Evolutionary conservation across 768 basidiomycete genomes (phyloP).

Genomic region (Pisolithus orientalis): DNA sequence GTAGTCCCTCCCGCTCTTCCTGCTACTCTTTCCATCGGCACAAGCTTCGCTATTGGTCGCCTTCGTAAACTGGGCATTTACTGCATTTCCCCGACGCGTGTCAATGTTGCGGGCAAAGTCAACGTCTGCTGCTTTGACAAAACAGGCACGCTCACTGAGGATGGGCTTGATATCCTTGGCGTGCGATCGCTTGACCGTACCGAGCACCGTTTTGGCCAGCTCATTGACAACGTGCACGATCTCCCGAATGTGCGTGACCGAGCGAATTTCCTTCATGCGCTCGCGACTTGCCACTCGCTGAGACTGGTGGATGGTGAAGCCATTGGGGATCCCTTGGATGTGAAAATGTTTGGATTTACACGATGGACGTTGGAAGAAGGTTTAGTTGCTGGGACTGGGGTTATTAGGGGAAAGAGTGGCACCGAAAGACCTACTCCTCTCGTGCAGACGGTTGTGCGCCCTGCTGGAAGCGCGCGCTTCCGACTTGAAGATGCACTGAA

Average conservation of each 20-base stretch:
- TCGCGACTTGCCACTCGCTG: slow-evolving; percentile 94
- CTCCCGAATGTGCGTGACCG: slow-evolving; percentile 67
- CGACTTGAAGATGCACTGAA: slow-evolving; percentile 90
- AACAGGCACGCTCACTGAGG: slow-evolving; percentile 97
- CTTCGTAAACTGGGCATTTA: slow-evolving; percentile 85
- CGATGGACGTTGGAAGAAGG: slow-evolving; percentile 96
- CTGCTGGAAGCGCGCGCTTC: slow-evolving; percentile 89
- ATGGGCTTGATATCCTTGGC: slow-evolving; percentile 94
- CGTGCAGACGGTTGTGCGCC: slow-evolving; percentile 94
- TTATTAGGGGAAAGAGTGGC: slow-evolving; percentile 59
- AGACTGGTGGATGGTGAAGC: slow-evolving; percentile 82
- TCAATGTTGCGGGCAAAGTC: slow-evolving; percentile 93
- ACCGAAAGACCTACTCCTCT: slow-evolving; percentile 74
- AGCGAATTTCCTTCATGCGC: slow-evolving; percentile 83
- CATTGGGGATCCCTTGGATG: slow-evolving; percentile 95
- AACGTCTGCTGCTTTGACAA: slow-evolving; percentile 99
- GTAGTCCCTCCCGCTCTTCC: slow-evolving; percentile 97
- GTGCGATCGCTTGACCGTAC: slow-evolving; percentile 79
- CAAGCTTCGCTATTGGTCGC: slow-evolving; percentile 87
- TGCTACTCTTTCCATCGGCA: slow-evolving; percentile 95
- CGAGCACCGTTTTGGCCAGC: slow-evolving; percentile 79
- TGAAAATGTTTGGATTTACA: slow-evolving; percentile 98
- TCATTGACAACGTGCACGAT: slow-evolving; percentile 81
- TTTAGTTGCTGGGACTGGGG: slow-evolving; percentile 57
- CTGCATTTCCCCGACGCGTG: slow-evolving; percentile 93